These are phyloP conservation scores for Albizia julibrissin DNA, from an alignment of 306 rosid species.

Conservation along the genomic window DNA sequence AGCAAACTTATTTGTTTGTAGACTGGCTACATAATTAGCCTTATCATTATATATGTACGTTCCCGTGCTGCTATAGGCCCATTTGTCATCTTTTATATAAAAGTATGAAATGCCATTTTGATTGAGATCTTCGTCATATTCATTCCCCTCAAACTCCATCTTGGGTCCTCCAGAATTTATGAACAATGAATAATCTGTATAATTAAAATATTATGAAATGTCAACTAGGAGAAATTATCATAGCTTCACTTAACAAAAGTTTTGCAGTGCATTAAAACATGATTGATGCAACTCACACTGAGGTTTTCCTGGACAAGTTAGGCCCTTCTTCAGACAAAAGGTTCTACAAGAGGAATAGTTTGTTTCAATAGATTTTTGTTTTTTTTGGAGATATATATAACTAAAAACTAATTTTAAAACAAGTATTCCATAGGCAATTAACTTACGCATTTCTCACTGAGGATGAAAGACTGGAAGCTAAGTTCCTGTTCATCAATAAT, in stretches of 20 bases:
- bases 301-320: conserved; percentile 58
- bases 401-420: neutral
- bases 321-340: conserved; percentile 65
- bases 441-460: conserved; percentile 52
- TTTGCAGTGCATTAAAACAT: conserved; percentile 20
- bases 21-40: conserved; percentile 11
- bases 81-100: conserved; percentile 37
- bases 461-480: conserved; percentile 60
- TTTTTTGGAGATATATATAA: neutral
- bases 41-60: conserved; percentile 2
- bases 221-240: neutral
- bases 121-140: conserved; percentile 50
- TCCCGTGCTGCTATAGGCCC: conserved; percentile 82
- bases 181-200: conserved; percentile 43
- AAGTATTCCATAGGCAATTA: neutral
- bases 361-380: conserved; percentile 23
- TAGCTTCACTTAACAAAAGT: neutral
- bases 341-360: conserved; percentile 38
- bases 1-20: too few species aligned
- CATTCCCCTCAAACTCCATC: conserved; percentile 29
- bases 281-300: conserved; percentile 48
- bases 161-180: conserved; percentile 44
- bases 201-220: conserved; percentile 9
- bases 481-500: conserved; percentile 54
- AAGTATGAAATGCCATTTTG: conserved; percentile 43